Evolutionary conservation across 2,329 filamentous ascomycete species (phyloP), one percentile per base, ranked within the genome.

Genomic region (Neonectria faginata): DNA sequence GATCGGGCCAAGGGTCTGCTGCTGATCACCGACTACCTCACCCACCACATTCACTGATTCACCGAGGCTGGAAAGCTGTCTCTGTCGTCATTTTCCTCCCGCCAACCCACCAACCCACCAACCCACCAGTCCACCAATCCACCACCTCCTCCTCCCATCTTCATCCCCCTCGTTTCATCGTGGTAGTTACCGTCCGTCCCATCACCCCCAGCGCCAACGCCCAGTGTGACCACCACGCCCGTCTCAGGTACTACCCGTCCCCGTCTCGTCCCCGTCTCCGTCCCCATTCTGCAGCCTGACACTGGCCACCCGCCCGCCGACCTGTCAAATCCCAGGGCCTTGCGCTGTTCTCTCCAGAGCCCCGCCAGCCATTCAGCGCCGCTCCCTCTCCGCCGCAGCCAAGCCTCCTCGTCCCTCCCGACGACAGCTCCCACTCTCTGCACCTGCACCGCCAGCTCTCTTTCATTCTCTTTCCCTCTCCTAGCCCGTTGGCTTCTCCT

Each of bases 301-400:
- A 39, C 36, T n/a, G 36, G 65, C 47, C 66, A 66, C 25, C 29
- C 29, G 9, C 58, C 60, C 61, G 66, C 52, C 65, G 65, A 64
- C 70, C 65, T 67, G 60, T 60, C 51, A 41, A 53, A 67, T 57
- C 67, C 67, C 50, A 58, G 64, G 67, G 56, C 59, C 62, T 71
- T 61, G 62, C 60, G 56, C 60, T 58, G 56, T 67, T 67, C 56
- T 60, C 57, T 60, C 61, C 58, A 61, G 66, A 59, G 67, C 62
- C 64, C 57, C 60, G 53, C 68, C 63, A 65, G 60, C 70, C 68
- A 70, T 64, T 64, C 63, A 67, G 47, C 41, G 58, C n/a, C 48
- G 53, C 55, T 64, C 57, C 61, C 62, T 64, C 57, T 64, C 60
- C 58, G 59, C 57, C 41, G 54, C 54, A 45, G 44, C 57, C 62